Conservation (phyloP, 371 early-diverging fungal species). For the Lichtheimia ornata region DNA sequence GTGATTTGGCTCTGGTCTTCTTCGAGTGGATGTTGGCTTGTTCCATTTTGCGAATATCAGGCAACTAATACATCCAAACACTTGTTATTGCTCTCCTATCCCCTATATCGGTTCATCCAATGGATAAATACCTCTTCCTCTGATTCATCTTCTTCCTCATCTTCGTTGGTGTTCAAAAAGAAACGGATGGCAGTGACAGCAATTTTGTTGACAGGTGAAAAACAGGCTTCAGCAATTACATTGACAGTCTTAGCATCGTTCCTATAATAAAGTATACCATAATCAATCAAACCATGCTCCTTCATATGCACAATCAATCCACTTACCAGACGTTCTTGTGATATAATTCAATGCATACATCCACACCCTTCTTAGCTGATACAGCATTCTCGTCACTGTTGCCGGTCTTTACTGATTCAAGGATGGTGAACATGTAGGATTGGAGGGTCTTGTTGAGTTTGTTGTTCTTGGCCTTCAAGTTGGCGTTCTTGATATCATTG, state of each 20-base stretch:
- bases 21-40: slow-evolving; percentile 78
- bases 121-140: slow-evolving; percentile 38
- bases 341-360: slow-evolving; percentile 95
- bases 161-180: slow-evolving; percentile 82
- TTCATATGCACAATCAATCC: neutral
- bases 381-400: slow-evolving; percentile 74
- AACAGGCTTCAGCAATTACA: slow-evolving; percentile 94
- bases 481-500: slow-evolving; percentile 89
- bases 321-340: slow-evolving; percentile 87
- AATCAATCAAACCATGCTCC: neutral
- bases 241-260: slow-evolving; percentile 97
- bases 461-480: slow-evolving; percentile 92
- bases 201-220: slow-evolving; percentile 87
- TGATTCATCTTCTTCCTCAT: slow-evolving; percentile 70
- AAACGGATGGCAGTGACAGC: slow-evolving; percentile 92
- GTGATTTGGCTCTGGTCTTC: slow-evolving; percentile 79
- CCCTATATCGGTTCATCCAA: neutral
- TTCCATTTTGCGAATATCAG: slow-evolving; percentile 75
- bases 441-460: slow-evolving; percentile 94
- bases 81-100: neutral
- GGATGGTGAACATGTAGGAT: slow-evolving; percentile 94
- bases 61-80: slow-evolving; percentile 21
- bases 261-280: slow-evolving; percentile 27
- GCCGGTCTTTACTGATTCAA: slow-evolving; percentile 56
- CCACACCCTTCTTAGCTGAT: slow-evolving; percentile 92